A percentile compares a stretch with the other conserved stretches of the same genome.
Evolutionary conservation across 345 rosid species (phyloP).

Genomic region (Acer yangbiense): DNA sequence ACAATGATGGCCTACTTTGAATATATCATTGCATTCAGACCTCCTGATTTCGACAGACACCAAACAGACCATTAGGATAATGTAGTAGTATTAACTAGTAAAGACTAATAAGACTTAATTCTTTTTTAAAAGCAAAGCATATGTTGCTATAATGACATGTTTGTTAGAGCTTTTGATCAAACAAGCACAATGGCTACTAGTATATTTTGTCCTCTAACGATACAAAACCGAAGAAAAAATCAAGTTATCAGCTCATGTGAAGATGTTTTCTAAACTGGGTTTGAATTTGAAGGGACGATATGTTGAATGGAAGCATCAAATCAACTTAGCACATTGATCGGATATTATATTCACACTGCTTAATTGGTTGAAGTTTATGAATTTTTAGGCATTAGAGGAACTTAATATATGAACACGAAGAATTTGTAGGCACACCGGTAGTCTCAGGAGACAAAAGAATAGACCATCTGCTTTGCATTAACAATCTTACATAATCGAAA

Average conservation of each 20-base stretch:
- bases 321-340: neutral
- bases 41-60: neutral
- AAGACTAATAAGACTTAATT: neutral
- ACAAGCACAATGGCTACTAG: neutral
- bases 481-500: too few species aligned
- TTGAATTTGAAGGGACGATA: neutral
- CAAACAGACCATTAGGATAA: neutral
- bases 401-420: neutral
- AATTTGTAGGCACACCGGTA: neutral
- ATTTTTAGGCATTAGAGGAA: neutral
- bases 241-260: neutral
- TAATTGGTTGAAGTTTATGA: neutral
- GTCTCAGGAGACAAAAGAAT: neutral
- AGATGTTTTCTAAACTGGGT: constrained; percentile 2
- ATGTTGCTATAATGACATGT: neutral
- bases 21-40: neutral
- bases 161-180: neutral
- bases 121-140: neutral
- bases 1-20: constrained; percentile 4
- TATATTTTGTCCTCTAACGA: neutral
- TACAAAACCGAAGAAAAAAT: neutral
- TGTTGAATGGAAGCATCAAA: neutral
- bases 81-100: neutral
- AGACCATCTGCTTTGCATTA: neutral
- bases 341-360: neutral